phyloP scores from a whole-genome alignment of 768 basidiomycete genomes.

The Tylopilus sp. region DNA sequence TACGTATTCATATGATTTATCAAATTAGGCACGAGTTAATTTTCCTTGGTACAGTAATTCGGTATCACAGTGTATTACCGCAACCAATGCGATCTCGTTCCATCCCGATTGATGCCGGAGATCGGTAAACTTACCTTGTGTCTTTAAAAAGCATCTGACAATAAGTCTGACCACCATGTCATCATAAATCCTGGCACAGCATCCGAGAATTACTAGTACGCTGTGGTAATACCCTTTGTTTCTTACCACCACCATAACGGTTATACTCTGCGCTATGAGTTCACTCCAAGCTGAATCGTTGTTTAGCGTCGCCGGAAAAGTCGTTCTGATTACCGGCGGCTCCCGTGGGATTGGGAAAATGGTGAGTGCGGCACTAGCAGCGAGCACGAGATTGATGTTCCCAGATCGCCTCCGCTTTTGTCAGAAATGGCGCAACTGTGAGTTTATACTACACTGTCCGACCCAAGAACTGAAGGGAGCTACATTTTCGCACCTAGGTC shows the following conservation, averaged over 20 bases:
- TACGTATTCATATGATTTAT: conserved; percentile 22
- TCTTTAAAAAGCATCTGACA: conserved; percentile 14
- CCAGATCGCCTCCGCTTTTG: conserved; percentile 62
- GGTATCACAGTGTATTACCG: conserved; percentile 5
- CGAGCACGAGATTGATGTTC: conserved; percentile 5
- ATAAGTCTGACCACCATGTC: conserved; percentile 10
- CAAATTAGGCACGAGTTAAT: conserved; percentile 25
- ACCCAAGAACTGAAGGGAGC: not conserved
- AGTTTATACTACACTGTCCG: not conserved
- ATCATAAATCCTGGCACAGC: not conserved
- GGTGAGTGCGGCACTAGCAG: conserved; percentile 32
- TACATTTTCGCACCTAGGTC: conserved; percentile 33
- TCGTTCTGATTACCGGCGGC: conserved; percentile 64
- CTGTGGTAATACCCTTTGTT: not conserved
- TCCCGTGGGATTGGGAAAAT: conserved; percentile 66
- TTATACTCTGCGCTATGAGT: conserved; percentile 30
- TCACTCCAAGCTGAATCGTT: conserved; percentile 36
- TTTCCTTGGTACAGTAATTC: conserved; percentile 15
- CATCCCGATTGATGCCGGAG: conserved; percentile 6
- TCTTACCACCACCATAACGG: not conserved
- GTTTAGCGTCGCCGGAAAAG: conserved; percentile 50
- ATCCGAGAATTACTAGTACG: not conserved
- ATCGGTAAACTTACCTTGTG: conserved; percentile 6
- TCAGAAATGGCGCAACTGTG: conserved; percentile 59
- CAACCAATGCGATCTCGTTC: not conserved